Percentiles rank a stretch among this genome's conserved stretches.
phyloP scores from a whole-genome alignment of 2,329 filamentous ascomycete genomes.

The Graphium sp. region DNA sequence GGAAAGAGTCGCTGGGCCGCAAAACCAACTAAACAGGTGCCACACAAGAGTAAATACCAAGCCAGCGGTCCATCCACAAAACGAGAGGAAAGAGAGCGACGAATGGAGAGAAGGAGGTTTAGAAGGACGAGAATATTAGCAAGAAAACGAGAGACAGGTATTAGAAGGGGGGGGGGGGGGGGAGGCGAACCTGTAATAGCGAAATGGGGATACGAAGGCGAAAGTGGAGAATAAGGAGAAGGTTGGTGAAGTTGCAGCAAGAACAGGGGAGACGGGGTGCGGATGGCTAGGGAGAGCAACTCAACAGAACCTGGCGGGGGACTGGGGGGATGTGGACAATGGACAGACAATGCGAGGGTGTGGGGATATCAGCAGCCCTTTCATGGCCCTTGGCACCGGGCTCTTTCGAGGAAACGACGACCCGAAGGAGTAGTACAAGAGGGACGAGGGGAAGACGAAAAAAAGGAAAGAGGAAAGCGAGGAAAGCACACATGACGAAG shows the following conservation, averaged over 20 bases:
- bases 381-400: too few relatives aligned
- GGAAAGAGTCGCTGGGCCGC: too few relatives aligned
- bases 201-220: too few relatives aligned
- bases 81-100: slow-evolving; percentile 5
- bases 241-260: slow-evolving; percentile 1
- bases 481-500: slow-evolving; percentile 5
- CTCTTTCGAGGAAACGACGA: too few relatives aligned
- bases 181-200: too few relatives aligned
- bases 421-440: slow-evolving; percentile 1
- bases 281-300: slow-evolving; percentile 3
- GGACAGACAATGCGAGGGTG: too few relatives aligned
- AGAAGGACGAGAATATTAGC: not conserved
- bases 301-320: slow-evolving; percentile 3
- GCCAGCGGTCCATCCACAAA: slow-evolving; percentile 1
- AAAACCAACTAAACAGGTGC: too few relatives aligned
- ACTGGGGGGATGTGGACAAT: too few relatives aligned
- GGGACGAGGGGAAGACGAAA: not conserved
- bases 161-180: too few relatives aligned
- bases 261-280: not conserved
- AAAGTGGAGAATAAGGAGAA: slow-evolving; percentile 1
- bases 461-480: slow-evolving; percentile 1
- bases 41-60: not conserved
- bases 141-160: not conserved
- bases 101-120: slow-evolving; percentile 2
- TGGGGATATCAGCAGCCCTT: too few relatives aligned